phyloP scores from a whole-genome alignment of 768 basidiomycete genomes.

The Cystoderma amianthinum region DNA sequence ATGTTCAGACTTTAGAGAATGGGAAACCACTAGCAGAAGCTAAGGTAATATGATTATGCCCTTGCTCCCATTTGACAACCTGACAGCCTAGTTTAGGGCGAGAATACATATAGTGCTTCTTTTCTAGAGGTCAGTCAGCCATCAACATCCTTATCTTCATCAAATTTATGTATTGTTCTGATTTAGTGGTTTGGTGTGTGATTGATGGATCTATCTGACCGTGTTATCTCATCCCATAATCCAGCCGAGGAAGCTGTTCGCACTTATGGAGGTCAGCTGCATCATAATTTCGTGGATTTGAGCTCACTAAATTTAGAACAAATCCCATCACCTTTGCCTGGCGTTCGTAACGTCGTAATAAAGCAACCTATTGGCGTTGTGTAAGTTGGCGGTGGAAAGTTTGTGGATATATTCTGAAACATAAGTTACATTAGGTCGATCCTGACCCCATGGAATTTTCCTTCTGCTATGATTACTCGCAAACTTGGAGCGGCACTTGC shows the following conservation, averaged over 20 bases:
- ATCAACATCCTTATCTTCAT: background rate
- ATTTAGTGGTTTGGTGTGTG: conserved; percentile 73
- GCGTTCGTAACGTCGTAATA: conserved; percentile 78
- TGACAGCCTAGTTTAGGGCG: conserved; percentile 41
- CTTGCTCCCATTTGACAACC: background rate
- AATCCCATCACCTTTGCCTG: conserved; percentile 68
- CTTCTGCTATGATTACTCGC: conserved; percentile 91
- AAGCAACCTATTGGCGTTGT: conserved; percentile 77
- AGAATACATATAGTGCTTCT: conserved; percentile 80
- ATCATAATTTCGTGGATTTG: background rate
- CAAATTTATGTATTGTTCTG: background rate
- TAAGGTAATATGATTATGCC: conserved; percentile 42
- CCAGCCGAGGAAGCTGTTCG: conserved; percentile 89
- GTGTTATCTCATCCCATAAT: conserved; percentile 9
- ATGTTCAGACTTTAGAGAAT: conserved; percentile 80
- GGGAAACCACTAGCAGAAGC: conserved; percentile 86
- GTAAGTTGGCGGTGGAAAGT: conserved; percentile 16
- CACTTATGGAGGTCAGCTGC: conserved; percentile 71
- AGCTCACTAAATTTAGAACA: conserved; percentile 43
- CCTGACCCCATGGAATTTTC: conserved; percentile 90
- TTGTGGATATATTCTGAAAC: background rate
- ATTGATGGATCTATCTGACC: background rate
- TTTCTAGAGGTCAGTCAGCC: conserved; percentile 61
- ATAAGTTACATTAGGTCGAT: conserved; percentile 47
- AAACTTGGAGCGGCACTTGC: conserved; percentile 87